Evolutionary conservation across 106 monocot genomes (phyloP).

Genomic region (Hemerocallis citrina): DNA sequence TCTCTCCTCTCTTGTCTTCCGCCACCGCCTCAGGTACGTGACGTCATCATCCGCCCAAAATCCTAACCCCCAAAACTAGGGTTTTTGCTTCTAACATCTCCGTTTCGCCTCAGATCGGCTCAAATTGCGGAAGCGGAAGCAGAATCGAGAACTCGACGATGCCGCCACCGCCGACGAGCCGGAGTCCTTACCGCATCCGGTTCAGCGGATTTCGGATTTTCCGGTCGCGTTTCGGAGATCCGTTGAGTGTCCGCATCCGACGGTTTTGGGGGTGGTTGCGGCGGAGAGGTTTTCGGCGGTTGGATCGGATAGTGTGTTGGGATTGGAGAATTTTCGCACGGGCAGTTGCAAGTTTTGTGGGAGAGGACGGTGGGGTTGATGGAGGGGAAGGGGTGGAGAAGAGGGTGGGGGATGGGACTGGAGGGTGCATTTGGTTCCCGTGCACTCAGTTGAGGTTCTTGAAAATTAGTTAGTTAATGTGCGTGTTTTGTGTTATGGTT

Average conservation of each 20-base stretch:
- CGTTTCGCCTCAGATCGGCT: constrained; percentile 31
- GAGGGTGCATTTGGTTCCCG: constrained; percentile 36
- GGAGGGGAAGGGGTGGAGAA: constrained; percentile 57
- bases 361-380: constrained; percentile 46
- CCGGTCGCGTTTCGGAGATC: constrained; percentile 37
- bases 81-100: too few relatives aligned
- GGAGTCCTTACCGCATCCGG: constrained; percentile 45
- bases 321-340: constrained; percentile 81
- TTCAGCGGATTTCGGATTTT: constrained; percentile 54
- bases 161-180: constrained; percentile 3
- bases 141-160: constrained; percentile 8
- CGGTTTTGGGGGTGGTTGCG: constrained; percentile 49
- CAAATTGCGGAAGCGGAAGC: constrained; percentile 66
- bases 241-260: constrained; percentile 52
- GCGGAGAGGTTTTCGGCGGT: constrained; percentile 27
- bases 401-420: constrained; percentile 18
- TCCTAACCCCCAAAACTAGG: too few relatives aligned
- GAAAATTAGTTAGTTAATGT: too few relatives aligned
- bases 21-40: too few relatives aligned
- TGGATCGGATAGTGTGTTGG: not conserved
- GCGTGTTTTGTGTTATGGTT: too few relatives aligned
- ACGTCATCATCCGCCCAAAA: too few relatives aligned
- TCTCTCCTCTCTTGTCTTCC: not conserved
- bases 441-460: constrained; percentile 75
- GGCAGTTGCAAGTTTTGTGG: constrained; percentile 76